phyloP scores from a whole-genome alignment of 139 green algal species.

The Pleodorina starrii region DNA sequence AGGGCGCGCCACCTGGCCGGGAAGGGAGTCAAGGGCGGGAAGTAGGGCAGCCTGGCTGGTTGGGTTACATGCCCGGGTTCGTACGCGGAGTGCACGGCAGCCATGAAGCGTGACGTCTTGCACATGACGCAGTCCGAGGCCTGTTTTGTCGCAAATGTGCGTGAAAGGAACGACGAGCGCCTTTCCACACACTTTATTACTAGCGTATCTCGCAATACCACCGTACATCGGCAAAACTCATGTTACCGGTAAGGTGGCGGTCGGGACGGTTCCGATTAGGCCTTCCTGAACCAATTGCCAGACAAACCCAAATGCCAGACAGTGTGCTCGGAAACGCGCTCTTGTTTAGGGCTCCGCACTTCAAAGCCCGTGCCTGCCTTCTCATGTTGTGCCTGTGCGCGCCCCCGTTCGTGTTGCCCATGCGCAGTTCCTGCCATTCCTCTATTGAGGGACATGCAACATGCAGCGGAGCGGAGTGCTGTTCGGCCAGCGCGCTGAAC shows the following conservation, averaged over 20 bases:
- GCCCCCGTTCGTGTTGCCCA: not conserved
- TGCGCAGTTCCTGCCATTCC: slow-evolving; percentile 55
- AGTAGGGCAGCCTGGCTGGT: too few relatives aligned
- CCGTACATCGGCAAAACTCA: too few relatives aligned
- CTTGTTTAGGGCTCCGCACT: not conserved
- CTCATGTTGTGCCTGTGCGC: not conserved
- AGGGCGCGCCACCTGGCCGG: not conserved
- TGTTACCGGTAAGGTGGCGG: not conserved
- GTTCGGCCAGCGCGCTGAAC: too few relatives aligned
- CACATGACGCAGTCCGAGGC: not conserved
- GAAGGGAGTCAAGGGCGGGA: not conserved
- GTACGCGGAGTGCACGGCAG: not conserved
- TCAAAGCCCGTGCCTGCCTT: not conserved
- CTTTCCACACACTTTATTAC: too few relatives aligned
- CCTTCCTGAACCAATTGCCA: not conserved
- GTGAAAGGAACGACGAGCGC: too few relatives aligned
- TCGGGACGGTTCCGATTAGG: not conserved
- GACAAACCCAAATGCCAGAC: not conserved
- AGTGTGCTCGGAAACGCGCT: not conserved
- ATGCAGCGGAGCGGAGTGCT: too few relatives aligned
- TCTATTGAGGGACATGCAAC: too few relatives aligned
- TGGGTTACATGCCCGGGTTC: too few relatives aligned
- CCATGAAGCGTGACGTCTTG: not conserved
- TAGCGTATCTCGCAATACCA: too few relatives aligned
- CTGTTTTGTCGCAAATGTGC: not conserved